Conservation (phyloP, 805 yeast species). For the Danielia oregonensis region DNA sequence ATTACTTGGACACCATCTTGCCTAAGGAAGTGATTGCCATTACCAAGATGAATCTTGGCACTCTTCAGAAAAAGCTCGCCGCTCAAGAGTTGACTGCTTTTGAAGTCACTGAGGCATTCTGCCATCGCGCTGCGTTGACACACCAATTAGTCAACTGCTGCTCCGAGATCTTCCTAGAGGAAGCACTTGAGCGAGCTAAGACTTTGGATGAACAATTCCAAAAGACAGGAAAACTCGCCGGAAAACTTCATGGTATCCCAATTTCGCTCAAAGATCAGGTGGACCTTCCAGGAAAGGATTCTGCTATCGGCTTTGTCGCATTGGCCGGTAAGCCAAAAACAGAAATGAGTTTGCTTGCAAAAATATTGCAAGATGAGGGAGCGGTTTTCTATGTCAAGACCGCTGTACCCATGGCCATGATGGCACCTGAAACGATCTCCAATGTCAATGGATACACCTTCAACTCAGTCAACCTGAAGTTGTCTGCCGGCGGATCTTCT, state of each 20-base stretch:
- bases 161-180: constrained; percentile 19
- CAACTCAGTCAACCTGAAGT: constrained; percentile 50
- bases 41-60: neutral
- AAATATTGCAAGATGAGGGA: constrained; percentile 39
- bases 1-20: constrained; percentile 1
- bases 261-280: constrained; percentile 4
- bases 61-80: neutral
- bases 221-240: constrained; percentile 12
- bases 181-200: constrained; percentile 18
- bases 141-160: constrained; percentile 23
- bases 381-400: constrained; percentile 62
- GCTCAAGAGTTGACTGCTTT: constrained; percentile 1
- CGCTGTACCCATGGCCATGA: constrained; percentile 60
- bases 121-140: constrained; percentile 24
- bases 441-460: constrained; percentile 54
- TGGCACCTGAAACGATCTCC: constrained; percentile 61
- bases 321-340: neutral
- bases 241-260: constrained; percentile 3
- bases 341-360: constrained; percentile 25
- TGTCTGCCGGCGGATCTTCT: constrained; percentile 64
- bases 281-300: neutral
- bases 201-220: constrained; percentile 14
- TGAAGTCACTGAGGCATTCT: constrained; percentile 18
- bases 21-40: neutral
- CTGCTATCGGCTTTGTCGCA: neutral